phyloP scores from a whole-genome alignment of 2,329 filamentous ascomycete species.

The Aspergillus hiratsukae region DNA sequence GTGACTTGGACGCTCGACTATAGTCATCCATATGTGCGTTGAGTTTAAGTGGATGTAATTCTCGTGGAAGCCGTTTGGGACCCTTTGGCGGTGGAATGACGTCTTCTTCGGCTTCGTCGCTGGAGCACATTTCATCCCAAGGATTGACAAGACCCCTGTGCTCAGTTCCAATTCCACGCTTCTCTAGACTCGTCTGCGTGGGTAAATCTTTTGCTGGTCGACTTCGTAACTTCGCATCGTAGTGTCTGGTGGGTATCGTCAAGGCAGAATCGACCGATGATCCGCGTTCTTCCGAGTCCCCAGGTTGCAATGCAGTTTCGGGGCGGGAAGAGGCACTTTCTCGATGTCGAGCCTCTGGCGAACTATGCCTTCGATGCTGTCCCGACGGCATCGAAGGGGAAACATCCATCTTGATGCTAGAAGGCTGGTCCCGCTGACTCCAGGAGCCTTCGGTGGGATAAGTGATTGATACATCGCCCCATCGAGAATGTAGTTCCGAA shows the following conservation, averaged over 20 bases:
- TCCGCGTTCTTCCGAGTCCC: slow-evolving; percentile 1
- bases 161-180: neutral
- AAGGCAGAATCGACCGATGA: slow-evolving; percentile 12
- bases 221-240: slow-evolving; percentile 25
- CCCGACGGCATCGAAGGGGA: slow-evolving; percentile 5
- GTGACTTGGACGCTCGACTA: slow-evolving; percentile 28
- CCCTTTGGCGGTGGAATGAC: neutral
- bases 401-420: slow-evolving; percentile 13
- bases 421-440: slow-evolving; percentile 34
- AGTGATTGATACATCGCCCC: slow-evolving; percentile 38
- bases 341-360: slow-evolving; percentile 8
- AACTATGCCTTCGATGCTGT: slow-evolving; percentile 12
- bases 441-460: slow-evolving; percentile 40
- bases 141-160: neutral
- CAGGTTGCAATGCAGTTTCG: neutral
- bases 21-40: slow-evolving; percentile 17
- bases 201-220: slow-evolving; percentile 12
- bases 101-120: slow-evolving; percentile 22
- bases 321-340: slow-evolving; percentile 3
- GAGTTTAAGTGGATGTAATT: neutral
- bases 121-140: slow-evolving; percentile 10
- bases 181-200: neutral
- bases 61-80: neutral
- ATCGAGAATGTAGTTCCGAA: slow-evolving; percentile 36
- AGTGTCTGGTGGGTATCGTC: slow-evolving; percentile 27